These are phyloP conservation scores for Phaeotremella skinneri DNA, from an alignment of 768 basidiomycete species.

Conservation along the genomic window DNA sequence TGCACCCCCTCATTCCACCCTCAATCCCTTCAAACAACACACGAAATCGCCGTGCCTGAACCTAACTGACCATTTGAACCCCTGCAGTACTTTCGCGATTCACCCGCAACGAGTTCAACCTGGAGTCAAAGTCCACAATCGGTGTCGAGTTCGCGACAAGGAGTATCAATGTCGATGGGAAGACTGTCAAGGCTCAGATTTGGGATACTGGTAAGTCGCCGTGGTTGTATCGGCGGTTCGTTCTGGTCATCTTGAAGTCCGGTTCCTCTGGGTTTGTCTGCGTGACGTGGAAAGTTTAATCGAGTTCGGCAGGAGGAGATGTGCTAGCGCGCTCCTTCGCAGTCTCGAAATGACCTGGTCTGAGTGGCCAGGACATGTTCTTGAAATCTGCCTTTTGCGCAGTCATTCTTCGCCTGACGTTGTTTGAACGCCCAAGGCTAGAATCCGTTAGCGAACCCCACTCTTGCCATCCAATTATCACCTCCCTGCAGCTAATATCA, in stretches of 20 bases:
- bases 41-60: neutral
- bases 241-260: no score
- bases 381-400: no score
- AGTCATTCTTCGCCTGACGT: no score
- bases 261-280: no score
- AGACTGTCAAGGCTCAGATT: slow-evolving; percentile 95
- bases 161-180: slow-evolving; percentile 89
- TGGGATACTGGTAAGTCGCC: slow-evolving; percentile 88
- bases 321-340: no score
- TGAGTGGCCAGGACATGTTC: no score
- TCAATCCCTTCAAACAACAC: neutral
- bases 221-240: neutral
- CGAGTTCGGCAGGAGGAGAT: no score
- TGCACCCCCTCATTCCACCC: neutral
- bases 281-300: no score
- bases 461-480: no score
- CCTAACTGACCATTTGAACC: neutral
- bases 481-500: neutral
- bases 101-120: slow-evolving; percentile 98
- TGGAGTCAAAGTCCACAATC: slow-evolving; percentile 98
- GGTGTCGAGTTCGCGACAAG: slow-evolving; percentile 98
- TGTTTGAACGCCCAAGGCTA: no score
- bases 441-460: no score
- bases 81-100: slow-evolving; percentile 93
- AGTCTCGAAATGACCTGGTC: no score